Conservation (phyloP, 2,329 filamentous ascomycete species). For the Aspergillus calidoustus region DNA sequence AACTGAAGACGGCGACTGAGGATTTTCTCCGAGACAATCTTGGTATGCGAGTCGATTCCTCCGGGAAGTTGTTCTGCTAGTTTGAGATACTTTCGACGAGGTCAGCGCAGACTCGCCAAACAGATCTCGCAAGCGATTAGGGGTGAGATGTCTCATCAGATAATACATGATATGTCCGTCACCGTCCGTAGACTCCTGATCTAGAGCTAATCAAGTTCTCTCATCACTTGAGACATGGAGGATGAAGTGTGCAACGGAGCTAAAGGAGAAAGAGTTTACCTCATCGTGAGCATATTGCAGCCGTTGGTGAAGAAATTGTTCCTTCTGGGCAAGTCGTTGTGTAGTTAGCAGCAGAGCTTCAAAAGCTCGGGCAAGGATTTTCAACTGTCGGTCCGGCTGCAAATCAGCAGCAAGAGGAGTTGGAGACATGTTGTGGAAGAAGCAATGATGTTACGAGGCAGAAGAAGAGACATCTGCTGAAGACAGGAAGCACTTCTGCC, state of each 20-base stretch:
- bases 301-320: conserved; percentile 43
- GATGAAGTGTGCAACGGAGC: conserved; percentile 6
- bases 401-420: conserved; percentile 32
- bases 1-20: conserved; percentile 36
- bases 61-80: conserved; percentile 37
- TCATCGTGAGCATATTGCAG: conserved; percentile 46
- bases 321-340: conserved; percentile 44
- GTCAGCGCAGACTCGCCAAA: conserved; percentile 35
- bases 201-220: conserved; percentile 74
- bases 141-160: conserved; percentile 50
- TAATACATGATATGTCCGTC: conserved; percentile 67
- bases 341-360: conserved; percentile 48
- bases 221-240: conserved; percentile 52
- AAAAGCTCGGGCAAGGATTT: conserved; percentile 45
- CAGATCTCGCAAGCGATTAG: conserved; percentile 23
- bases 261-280: conserved; percentile 33
- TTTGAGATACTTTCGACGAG: conserved; percentile 38
- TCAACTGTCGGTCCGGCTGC: conserved; percentile 42
- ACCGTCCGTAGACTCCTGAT: conserved; percentile 71
- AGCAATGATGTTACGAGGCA: conserved; percentile 29
- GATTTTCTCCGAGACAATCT: conserved; percentile 36
- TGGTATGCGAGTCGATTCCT: conserved; percentile 37
- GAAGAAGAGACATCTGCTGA: conserved; percentile 28
- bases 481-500: conserved; percentile 30
- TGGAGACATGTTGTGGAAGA: conserved; percentile 37